Conservation (phyloP, 2,329 filamentous ascomycete genomes). For the Pseudopyrenochaeta lycopersici region DNA sequence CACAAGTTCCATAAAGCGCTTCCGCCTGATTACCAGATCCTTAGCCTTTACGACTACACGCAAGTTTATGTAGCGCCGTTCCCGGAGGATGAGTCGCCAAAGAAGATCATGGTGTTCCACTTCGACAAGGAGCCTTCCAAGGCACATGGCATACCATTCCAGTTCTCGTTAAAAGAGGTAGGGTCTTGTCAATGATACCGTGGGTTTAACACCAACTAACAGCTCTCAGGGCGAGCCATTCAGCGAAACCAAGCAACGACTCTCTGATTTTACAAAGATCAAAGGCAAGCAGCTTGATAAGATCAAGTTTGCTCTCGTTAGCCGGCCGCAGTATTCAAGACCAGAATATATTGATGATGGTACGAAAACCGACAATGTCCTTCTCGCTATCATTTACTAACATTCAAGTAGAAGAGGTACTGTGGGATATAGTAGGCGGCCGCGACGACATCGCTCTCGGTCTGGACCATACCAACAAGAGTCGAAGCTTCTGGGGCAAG, state of each 20-base stretch:
- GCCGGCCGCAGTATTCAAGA: conserved; percentile 73
- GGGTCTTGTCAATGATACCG: background rate
- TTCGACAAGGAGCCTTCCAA: conserved; percentile 90
- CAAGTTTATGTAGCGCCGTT: conserved; percentile 82
- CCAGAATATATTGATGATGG: conserved; percentile 88
- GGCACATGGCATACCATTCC: conserved; percentile 88
- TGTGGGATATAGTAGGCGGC: conserved; percentile 53
- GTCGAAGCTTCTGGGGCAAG: conserved; percentile 66
- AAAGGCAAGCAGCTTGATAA: conserved; percentile 99
- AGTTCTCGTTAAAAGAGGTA: conserved; percentile 84
- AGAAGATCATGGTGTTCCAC: conserved; percentile 85
- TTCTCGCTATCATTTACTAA: conserved; percentile 13
- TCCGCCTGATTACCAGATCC: conserved; percentile 73
- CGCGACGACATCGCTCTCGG: conserved; percentile 56
- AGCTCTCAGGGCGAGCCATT: conserved; percentile 77
- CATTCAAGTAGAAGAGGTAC: conserved; percentile 52
- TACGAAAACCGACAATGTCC: conserved; percentile 58
- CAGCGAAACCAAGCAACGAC: conserved; percentile 89
- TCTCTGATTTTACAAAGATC: conserved; percentile 90
- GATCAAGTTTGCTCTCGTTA: conserved; percentile 88
- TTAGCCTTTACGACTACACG: conserved; percentile 86
- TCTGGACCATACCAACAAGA: conserved; percentile 71
- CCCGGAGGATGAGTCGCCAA: conserved; percentile 71
- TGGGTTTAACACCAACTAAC: conserved; percentile 26
- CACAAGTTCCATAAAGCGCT: conserved; percentile 87